A percentile compares a stretch with the other conserved stretches of the same genome.
Evolutionary conservation across 2,329 filamentous ascomycete species (phyloP).

Genomic region (Pyricularia pennisetigena): DNA sequence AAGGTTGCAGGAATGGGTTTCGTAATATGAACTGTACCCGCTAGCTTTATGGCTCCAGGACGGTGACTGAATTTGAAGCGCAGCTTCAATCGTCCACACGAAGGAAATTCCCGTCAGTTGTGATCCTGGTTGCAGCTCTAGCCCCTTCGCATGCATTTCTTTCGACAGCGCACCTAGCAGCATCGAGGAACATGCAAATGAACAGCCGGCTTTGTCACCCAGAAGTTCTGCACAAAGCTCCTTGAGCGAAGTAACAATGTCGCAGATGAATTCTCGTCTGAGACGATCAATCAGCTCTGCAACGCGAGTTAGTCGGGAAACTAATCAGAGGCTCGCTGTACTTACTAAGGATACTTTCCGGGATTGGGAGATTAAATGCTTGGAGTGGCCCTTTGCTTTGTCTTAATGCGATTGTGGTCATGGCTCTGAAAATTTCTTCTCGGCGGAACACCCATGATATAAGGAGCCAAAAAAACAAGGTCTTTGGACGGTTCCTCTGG

Average conservation of each 20-base stretch:
- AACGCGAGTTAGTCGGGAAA: not conserved
- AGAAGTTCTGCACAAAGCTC: not conserved
- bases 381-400: not conserved
- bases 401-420: not conserved
- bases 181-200: not conserved
- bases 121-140: not conserved
- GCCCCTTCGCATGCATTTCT: not conserved
- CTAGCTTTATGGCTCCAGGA: not conserved
- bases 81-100: not conserved
- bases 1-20: not conserved
- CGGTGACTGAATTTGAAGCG: not conserved
- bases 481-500: slow-evolving; percentile 6
- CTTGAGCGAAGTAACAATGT: not conserved
- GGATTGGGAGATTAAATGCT: not conserved
- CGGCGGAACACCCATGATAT: slow-evolving; percentile 7
- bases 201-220: not conserved
- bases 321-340: not conserved
- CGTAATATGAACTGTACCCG: not conserved
- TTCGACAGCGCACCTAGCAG: not conserved
- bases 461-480: slow-evolving; percentile 8
- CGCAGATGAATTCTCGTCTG: not conserved
- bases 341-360: not conserved
- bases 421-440: slow-evolving; percentile 1
- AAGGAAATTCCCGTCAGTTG: not conserved
- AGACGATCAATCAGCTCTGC: not conserved